phyloP scores from a whole-genome alignment of 2,329 filamentous ascomycete genomes.

The Paecilomyces dactylethromorphus region DNA sequence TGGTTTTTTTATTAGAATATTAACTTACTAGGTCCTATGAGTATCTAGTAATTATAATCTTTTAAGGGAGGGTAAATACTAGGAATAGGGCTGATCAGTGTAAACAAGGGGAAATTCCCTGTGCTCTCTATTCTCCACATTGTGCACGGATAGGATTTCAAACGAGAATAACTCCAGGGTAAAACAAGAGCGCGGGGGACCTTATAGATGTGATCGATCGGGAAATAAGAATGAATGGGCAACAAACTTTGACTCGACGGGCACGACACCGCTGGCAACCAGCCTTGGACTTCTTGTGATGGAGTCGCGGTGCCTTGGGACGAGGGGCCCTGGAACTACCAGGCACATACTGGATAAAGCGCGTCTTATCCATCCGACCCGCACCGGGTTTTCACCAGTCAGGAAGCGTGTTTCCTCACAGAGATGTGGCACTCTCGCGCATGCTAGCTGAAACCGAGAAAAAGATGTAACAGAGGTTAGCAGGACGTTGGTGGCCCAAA shows the following conservation, averaged over 20 bases:
- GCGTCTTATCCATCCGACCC: background rate
- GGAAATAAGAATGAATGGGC: background rate
- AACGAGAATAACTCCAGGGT: background rate
- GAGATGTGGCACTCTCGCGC: background rate
- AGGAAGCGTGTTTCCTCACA: background rate
- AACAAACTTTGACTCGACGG: slow-evolving; percentile 11
- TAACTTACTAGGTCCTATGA: background rate
- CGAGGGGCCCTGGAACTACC: background rate
- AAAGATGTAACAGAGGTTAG: background rate
- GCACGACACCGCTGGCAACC: slow-evolving; percentile 11
- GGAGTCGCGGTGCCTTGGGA: background rate
- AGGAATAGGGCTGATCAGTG: background rate
- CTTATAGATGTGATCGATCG: background rate
- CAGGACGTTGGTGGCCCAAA: background rate
- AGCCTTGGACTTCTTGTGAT: slow-evolving; percentile 7
- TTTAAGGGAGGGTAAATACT: background rate
- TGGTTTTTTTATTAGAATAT: background rate
- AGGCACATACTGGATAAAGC: background rate
- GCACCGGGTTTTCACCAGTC: background rate
- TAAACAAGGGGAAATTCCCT: background rate
- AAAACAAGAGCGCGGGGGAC: background rate
- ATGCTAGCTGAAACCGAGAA: background rate
- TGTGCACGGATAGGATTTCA: background rate
- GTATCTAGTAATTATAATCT: background rate
- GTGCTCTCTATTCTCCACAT: background rate